Conservation (phyloP, 2,329 filamentous ascomycete genomes). For the Sporothrix dimorphospora region DNA sequence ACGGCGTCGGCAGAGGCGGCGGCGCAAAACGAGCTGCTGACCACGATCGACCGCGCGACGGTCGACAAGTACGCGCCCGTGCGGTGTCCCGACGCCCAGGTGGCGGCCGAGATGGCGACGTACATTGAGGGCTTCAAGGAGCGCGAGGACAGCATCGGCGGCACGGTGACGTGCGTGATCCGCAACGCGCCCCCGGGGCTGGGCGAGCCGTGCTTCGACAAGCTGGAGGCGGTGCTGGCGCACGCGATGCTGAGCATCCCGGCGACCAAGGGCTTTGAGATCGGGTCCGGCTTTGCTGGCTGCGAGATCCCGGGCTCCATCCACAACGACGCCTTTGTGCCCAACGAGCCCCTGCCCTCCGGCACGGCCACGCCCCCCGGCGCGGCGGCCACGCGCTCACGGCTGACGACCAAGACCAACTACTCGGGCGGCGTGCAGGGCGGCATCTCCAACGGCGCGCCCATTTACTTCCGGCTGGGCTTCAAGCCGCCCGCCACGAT, state of each 20-base stretch:
- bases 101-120: constrained; percentile 72
- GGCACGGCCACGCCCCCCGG: constrained; percentile 49
- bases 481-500: constrained; percentile 98
- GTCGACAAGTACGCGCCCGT: constrained; percentile 88
- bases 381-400: constrained; percentile 56
- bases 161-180: constrained; percentile 92
- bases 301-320: constrained; percentile 83
- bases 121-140: constrained; percentile 79
- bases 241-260: constrained; percentile 97
- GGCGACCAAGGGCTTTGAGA: constrained; percentile 92
- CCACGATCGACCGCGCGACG: constrained; percentile 70
- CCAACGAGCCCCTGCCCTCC: constrained; percentile 52
- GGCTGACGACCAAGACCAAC: constrained; percentile 86
- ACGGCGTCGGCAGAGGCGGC: background rate
- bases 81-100: constrained; percentile 74
- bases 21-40: constrained; percentile 56
- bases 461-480: constrained; percentile 90
- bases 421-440: constrained; percentile 95
- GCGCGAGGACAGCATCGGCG: constrained; percentile 84
- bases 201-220: constrained; percentile 94
- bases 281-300: constrained; percentile 89
- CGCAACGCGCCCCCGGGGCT: constrained; percentile 82
- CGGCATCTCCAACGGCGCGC: constrained; percentile 90
- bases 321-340: constrained; percentile 88
- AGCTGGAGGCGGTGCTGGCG: constrained; percentile 86